Evolutionary conservation across 768 basidiomycete genomes (phyloP).

Genomic region (Mycena amicta): DNA sequence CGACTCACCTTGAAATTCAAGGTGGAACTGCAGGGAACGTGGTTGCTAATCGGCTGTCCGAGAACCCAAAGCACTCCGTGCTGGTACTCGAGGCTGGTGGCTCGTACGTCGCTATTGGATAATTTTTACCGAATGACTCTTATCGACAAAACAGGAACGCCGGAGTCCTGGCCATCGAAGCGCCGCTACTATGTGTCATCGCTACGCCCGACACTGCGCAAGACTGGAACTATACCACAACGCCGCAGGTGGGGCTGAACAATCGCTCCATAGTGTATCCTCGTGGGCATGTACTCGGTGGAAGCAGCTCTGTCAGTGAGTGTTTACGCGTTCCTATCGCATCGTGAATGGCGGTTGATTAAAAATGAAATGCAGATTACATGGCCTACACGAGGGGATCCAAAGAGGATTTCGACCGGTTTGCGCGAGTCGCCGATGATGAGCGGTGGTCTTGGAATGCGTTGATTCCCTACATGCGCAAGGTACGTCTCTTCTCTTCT

Average conservation of each 20-base stretch:
- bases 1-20: no score
- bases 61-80: no score
- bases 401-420: no score
- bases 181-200: constrained; percentile 2
- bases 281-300: constrained; percentile 31
- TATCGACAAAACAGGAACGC: no score
- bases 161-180: no score
- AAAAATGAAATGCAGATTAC: constrained; percentile 7
- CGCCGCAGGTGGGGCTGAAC: constrained; percentile 27
- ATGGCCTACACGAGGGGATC: constrained; percentile 25
- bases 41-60: no score
- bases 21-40: no score
- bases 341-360: neutral
- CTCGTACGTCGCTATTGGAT: no score
- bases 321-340: neutral
- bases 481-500: constrained; percentile 14
- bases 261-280: constrained; percentile 26
- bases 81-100: no score
- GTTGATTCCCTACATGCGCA: no score
- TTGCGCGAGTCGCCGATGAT: constrained; percentile 18
- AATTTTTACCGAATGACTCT: no score
- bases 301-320: constrained; percentile 30
- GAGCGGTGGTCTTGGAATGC: constrained; percentile 27
- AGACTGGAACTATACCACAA: constrained; percentile 36
- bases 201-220: constrained; percentile 14